Percentiles rank a stretch among this genome's conserved stretches.
Conservation (phyloP, 1,139 yeast species). For the Suhomyces bokatorum region DNA sequence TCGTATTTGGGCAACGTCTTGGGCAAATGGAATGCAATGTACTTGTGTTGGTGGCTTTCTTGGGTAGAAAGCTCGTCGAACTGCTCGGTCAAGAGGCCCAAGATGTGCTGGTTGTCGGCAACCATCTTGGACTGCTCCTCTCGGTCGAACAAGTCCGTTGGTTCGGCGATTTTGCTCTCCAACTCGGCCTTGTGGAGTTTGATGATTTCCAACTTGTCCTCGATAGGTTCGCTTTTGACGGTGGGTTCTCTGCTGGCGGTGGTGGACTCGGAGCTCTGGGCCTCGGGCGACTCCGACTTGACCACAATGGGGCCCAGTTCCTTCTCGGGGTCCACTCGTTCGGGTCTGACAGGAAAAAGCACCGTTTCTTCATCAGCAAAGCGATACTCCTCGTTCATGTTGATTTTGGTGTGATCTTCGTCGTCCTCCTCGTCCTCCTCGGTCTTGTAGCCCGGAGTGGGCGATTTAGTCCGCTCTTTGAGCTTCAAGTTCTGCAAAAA, state of each 20-base stretch:
- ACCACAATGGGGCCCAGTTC: constrained; percentile 6
- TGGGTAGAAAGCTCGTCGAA: constrained; percentile 26
- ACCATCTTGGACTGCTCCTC: constrained; percentile 35
- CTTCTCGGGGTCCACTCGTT: constrained; percentile 30
- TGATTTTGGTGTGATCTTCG: constrained; percentile 48
- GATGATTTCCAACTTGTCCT: constrained; percentile 32
- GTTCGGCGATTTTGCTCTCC: constrained; percentile 33
- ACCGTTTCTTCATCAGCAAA: constrained; percentile 50
- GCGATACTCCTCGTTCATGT: constrained; percentile 61
- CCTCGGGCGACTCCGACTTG: constrained; percentile 21
- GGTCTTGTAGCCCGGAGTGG: constrained; percentile 11
- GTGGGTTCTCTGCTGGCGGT: constrained; percentile 31
- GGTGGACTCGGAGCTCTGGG: constrained; percentile 28
- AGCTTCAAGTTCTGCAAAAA: constrained; percentile 40
- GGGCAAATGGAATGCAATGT: constrained; percentile 73
- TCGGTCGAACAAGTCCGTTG: constrained; percentile 30
- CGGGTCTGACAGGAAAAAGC: constrained; percentile 47
- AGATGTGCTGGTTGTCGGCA: constrained; percentile 36
- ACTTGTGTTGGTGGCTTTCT: constrained; percentile 20
- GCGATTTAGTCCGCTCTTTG: constrained; percentile 22
- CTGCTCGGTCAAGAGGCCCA: constrained; percentile 28
- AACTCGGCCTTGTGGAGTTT: constrained; percentile 30
- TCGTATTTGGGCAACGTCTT: constrained; percentile 63
- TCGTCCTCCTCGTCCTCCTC: constrained; percentile 39
- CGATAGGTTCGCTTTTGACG: constrained; percentile 36